Base-by-base conservation (phyloP, 176 grass and related monocot species). In the Eragrostis nindensis region DNA sequence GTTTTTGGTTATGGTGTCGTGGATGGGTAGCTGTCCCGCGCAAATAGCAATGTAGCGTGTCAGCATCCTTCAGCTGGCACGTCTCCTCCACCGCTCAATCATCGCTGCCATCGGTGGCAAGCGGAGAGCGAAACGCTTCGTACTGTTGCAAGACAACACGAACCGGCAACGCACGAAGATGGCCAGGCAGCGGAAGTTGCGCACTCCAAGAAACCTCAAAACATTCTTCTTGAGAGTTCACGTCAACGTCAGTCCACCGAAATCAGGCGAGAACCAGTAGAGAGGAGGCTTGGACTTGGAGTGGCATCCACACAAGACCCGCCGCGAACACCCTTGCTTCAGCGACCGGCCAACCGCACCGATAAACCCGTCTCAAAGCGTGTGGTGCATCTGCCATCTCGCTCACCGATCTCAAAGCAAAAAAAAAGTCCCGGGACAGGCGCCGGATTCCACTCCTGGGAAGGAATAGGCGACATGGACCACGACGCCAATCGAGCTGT, bases 301-400 rank as follows among this genome's bases (percentile, higher is more conserved):
- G 87, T 89, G 56, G 11, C 21, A 73, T 82, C 73, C 87, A 77
- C 86, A 62, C 68, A 68, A 42, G 66, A 22, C 3, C 2, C 46
- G 36, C 7, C 74, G 55, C 6, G 18, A 76, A 44, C 56, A 8
- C 4, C 22, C 27, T 88, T 45, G 50, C 86, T 75, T 84, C 36
- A 22, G 22, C 36, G 18, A 60, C 75, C 11, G 6, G 43, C 69
- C 70, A 84, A 69, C 52, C 24, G 18, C 16, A 48, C 49, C 42
- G 22, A 24, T 2, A 47, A 36, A 30, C 41, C 48, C 15, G 21
- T 62, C 66, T n/a, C 50, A 13, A 26, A n/a, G n/a, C n/a, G n/a
- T n/a, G n/a, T n/a, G n/a, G n/a, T n/a, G n/a, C n/a, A n/a, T n/a
- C n/a, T n/a, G 32, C 32, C 32, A n/a, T 36, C 32, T 36, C 32